Evolutionary conservation across 345 rosid species (phyloP).

Genomic region (Syzygium jambos): DNA sequence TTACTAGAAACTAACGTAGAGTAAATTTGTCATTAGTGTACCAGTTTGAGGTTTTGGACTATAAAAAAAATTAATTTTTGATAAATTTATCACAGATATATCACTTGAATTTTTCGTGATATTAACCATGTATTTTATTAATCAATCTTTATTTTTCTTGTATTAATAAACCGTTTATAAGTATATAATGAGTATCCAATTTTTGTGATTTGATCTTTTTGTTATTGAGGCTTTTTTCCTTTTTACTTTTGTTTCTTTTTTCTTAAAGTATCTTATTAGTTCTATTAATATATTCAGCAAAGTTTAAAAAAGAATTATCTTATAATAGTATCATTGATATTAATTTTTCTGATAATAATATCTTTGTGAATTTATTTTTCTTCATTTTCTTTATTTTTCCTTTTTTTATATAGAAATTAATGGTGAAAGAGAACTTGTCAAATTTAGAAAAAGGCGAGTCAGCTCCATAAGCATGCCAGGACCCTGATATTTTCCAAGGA

Average conservation of each 20-base stretch:
- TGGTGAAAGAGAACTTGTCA: not conserved
- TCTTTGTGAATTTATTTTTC: not conserved
- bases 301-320: not conserved
- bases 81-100: no score
- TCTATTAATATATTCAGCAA: not conserved
- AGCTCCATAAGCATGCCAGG: accelerated
- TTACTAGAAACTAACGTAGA: no score
- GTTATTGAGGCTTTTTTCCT: not conserved
- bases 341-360: not conserved
- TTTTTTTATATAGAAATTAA: not conserved
- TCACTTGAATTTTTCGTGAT: no score
- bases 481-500: not conserved
- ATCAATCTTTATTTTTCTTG: not conserved
- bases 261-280: not conserved
- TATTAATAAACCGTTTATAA: no score
- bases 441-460: not conserved
- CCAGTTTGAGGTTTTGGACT: no score
- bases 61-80: no score
- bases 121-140: not conserved
- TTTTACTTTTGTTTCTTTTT: not conserved
- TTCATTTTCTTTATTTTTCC: not conserved
- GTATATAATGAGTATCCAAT: no score
- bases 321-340: not conserved
- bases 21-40: no score
- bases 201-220: not conserved